These are phyloP conservation scores for Blastobotrys ciferrii DNA, from an alignment of 1,139 yeast species.

Conservation along the genomic window DNA sequence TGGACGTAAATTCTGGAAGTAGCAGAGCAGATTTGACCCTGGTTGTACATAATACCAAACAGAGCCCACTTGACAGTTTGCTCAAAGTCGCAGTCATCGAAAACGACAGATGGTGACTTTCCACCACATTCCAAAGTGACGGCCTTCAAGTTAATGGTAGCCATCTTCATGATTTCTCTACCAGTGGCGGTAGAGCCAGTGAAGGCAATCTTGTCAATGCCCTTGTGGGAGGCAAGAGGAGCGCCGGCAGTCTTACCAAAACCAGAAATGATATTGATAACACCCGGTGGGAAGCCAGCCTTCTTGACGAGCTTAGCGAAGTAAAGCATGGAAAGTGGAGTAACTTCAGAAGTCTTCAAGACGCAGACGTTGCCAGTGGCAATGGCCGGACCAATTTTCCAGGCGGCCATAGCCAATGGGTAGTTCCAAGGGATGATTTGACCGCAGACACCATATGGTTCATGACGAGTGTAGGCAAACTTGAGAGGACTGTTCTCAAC, in stretches of 20 bases:
- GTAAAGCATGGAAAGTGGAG: constrained; percentile 73
- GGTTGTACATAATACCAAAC: constrained; percentile 68
- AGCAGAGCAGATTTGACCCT: constrained; percentile 87
- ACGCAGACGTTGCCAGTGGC: constrained; percentile 78
- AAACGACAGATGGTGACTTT: constrained; percentile 76
- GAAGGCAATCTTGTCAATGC: constrained; percentile 73
- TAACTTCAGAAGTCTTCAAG: constrained; percentile 73
- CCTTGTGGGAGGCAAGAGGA: constrained; percentile 65
- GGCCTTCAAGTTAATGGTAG: constrained; percentile 69
- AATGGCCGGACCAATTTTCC: constrained; percentile 74
- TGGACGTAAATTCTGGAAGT: constrained; percentile 82
- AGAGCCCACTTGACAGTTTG: constrained; percentile 59
- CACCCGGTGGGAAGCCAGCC: constrained; percentile 81
- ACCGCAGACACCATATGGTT: constrained; percentile 85
- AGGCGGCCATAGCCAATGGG: constrained; percentile 75
- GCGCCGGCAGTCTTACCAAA: constrained; percentile 73
- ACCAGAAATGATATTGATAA: constrained; percentile 72
- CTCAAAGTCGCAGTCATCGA: constrained; percentile 67
- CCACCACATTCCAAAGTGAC: constrained; percentile 85
- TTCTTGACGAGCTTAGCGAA: constrained; percentile 60
- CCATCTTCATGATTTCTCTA: constrained; percentile 64
- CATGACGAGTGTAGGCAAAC: constrained; percentile 61
- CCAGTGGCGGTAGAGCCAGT: constrained; percentile 83
- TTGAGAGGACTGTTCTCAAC: constrained; percentile 60
- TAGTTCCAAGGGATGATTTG: constrained; percentile 92